phyloP scores from a whole-genome alignment of 495 filamentous ascomycete genomes.

The Jackrogersella multiformis region DNA sequence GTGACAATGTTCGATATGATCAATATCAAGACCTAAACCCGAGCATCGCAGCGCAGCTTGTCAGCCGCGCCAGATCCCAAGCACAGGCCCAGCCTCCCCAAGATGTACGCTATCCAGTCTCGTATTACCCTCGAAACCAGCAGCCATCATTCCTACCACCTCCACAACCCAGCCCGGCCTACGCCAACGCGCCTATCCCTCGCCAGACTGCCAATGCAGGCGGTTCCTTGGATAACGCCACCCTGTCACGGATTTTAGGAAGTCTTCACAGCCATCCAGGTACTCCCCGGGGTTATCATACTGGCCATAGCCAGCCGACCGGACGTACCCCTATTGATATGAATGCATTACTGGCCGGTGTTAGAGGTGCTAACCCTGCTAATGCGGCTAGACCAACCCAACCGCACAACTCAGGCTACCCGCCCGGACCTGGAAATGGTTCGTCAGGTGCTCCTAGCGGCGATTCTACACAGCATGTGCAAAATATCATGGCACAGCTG shows the following conservation, averaged over 20 bases:
- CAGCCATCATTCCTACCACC: slow-evolving; percentile 18
- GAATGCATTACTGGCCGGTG: slow-evolving; percentile 20
- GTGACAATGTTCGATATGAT: slow-evolving; percentile 78
- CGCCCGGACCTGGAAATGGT: slow-evolving; percentile 29
- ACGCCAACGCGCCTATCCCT: slow-evolving; percentile 18
- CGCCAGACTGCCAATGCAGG: slow-evolving; percentile 22
- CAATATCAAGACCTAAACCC: slow-evolving; percentile 86
- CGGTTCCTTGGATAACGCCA: slow-evolving; percentile 72
- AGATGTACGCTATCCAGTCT: slow-evolving; percentile 25
- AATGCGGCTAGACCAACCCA: slow-evolving; percentile 26
- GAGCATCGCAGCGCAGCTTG: slow-evolving; percentile 77
- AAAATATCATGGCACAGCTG: slow-evolving; percentile 60
- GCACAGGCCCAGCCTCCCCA: slow-evolving; percentile 40
- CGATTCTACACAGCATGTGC: slow-evolving; percentile 53
- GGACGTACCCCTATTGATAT: slow-evolving; percentile 9
- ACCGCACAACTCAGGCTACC: slow-evolving; percentile 34
- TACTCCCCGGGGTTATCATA: slow-evolving; percentile 27
- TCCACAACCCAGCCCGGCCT: slow-evolving; percentile 33
- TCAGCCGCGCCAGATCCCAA: slow-evolving; percentile 73
- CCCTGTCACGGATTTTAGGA: slow-evolving; percentile 76
- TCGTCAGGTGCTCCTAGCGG: slow-evolving; percentile 40
- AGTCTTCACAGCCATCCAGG: slow-evolving; percentile 64
- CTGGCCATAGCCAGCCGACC: neutral
- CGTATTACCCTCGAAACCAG: slow-evolving; percentile 36
- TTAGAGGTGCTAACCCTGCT: slow-evolving; percentile 40